A percentile compares a stretch with the other conserved stretches of the same genome.
Evolutionary conservation across 805 yeast species (phyloP).

Genomic region (Saturnispora serradocipensis): DNA sequence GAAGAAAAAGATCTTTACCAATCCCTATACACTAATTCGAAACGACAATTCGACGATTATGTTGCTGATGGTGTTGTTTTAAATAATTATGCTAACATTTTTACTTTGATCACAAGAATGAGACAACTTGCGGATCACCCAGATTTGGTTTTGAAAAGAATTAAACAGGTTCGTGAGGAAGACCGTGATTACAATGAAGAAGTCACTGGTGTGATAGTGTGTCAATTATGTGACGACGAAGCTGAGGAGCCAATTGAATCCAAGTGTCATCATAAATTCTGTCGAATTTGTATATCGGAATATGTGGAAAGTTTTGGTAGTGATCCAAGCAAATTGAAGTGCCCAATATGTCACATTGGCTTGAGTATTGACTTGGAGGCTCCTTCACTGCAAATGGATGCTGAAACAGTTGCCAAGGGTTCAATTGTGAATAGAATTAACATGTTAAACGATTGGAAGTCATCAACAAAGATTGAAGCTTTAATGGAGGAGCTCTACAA

Average conservation of each 20-base stretch:
- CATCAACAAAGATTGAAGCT: slow-evolving; percentile 95
- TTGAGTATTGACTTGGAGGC: slow-evolving; percentile 83
- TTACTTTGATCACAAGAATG: slow-evolving; percentile 93
- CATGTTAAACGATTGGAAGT: slow-evolving; percentile 82
- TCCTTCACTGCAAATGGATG: slow-evolving; percentile 69
- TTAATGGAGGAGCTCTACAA: slow-evolving; percentile 86
- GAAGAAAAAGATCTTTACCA: slow-evolving; percentile 92
- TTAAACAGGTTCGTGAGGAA: slow-evolving; percentile 29
- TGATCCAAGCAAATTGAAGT: slow-evolving; percentile 47
- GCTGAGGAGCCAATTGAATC: slow-evolving; percentile 97
- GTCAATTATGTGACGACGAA: slow-evolving; percentile 94
- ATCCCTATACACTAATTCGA: slow-evolving; percentile 77
- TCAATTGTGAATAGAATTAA: slow-evolving; percentile 82
- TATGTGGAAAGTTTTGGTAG: slow-evolving; percentile 78
- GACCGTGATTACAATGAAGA: slow-evolving; percentile 21
- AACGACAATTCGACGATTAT: slow-evolving; percentile 80
- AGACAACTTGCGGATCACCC: slow-evolving; percentile 98
- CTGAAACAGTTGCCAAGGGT: slow-evolving; percentile 47
- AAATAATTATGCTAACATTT: slow-evolving; percentile 94
- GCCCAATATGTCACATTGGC: slow-evolving; percentile 96
- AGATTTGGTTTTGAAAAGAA: slow-evolving; percentile 76
- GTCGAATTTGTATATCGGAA: slow-evolving; percentile 87
- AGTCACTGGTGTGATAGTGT: slow-evolving; percentile 50
- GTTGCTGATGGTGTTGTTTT: slow-evolving; percentile 95
- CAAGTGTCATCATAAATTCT: slow-evolving; percentile 87